Evolutionary conservation across 2,329 filamentous ascomycete genomes (phyloP).

Genomic region (Alternaria novae-zelandiae): DNA sequence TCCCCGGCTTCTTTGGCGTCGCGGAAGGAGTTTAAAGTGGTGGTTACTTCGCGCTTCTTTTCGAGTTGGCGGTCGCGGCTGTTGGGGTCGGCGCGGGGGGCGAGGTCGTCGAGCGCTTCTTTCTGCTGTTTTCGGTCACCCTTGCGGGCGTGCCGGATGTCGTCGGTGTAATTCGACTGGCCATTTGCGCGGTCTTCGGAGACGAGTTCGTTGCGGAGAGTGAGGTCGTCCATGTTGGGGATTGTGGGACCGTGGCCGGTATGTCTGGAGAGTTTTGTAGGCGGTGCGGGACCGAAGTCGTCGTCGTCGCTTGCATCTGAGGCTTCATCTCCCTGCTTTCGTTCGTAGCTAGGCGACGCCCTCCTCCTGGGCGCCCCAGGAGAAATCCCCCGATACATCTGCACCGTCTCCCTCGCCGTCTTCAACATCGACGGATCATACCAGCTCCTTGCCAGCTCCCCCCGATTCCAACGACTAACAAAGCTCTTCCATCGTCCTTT

Average conservation of each 20-base stretch:
- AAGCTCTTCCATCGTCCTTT: conserved; percentile 95
- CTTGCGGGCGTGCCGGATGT: conserved; percentile 67
- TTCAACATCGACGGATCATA: conserved; percentile 80
- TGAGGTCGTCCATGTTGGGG: conserved; percentile 76
- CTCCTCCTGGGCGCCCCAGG: conserved; percentile 17
- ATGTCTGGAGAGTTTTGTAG: conserved; percentile 42
- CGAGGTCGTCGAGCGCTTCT: conserved; percentile 78
- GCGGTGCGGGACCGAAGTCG: conserved; percentile 63
- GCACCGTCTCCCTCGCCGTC: conserved; percentile 53
- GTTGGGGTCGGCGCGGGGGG: conserved; percentile 81
- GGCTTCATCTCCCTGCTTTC: conserved; percentile 3
- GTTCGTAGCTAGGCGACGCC: conserved; percentile 27
- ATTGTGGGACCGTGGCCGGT: conserved; percentile 63
- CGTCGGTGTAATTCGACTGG: conserved; percentile 52
- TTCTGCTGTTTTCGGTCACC: conserved; percentile 71
- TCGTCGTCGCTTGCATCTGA: conserved; percentile 44
- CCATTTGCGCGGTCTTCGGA: conserved; percentile 62
- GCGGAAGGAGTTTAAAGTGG: conserved; percentile 75
- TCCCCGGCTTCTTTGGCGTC: conserved; percentile 68
- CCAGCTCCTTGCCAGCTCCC: conserved; percentile 88
- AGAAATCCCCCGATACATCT: conserved; percentile 24
- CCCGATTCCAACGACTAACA: conserved; percentile 85
- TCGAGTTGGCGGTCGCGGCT: conserved; percentile 84
- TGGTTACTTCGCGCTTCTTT: conserved; percentile 77
- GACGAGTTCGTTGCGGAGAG: conserved; percentile 65